Evolutionary conservation across 345 rosid species (phyloP).

Genomic region (Populus pruinosa): DNA sequence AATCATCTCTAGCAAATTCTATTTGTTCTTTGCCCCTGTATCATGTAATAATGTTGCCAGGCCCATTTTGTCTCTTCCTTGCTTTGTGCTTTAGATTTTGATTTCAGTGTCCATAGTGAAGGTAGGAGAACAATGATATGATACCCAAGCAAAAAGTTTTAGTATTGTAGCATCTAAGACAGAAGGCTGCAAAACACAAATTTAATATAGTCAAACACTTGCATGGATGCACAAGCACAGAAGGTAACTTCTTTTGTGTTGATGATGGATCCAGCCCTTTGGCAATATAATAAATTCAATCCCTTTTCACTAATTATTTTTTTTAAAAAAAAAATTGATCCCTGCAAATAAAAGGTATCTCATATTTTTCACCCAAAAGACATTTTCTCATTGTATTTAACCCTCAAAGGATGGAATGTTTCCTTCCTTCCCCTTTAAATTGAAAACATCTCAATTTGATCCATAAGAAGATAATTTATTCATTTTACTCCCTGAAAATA

Average conservation of each 20-base stretch:
- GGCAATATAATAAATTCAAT: too few relatives aligned
- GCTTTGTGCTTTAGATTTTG: not conserved
- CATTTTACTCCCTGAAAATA: too few relatives aligned
- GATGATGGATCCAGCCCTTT: too few relatives aligned
- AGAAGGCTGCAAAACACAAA: not conserved
- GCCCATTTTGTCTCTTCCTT: not conserved
- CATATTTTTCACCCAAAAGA: too few relatives aligned
- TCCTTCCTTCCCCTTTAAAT: too few relatives aligned
- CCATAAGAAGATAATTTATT: too few relatives aligned
- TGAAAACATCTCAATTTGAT: too few relatives aligned
- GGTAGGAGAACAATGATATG: not conserved
- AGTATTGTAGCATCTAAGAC: not conserved
- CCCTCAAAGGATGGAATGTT: too few relatives aligned
- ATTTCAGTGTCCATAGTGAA: not conserved
- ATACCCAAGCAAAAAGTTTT: not conserved
- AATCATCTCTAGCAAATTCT: not conserved
- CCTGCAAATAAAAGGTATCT: too few relatives aligned
- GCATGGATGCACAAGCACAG: not conserved
- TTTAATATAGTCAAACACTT: not conserved
- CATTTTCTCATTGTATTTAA: too few relatives aligned
- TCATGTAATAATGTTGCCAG: not conserved
- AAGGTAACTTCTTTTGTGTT: not conserved
- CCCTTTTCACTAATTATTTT: too few relatives aligned
- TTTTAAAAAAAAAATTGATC: too few relatives aligned
- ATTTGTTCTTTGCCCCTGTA: not conserved